phyloP scores from a whole-genome alignment of 805 yeast species.

The Ogataea neopini region DNA sequence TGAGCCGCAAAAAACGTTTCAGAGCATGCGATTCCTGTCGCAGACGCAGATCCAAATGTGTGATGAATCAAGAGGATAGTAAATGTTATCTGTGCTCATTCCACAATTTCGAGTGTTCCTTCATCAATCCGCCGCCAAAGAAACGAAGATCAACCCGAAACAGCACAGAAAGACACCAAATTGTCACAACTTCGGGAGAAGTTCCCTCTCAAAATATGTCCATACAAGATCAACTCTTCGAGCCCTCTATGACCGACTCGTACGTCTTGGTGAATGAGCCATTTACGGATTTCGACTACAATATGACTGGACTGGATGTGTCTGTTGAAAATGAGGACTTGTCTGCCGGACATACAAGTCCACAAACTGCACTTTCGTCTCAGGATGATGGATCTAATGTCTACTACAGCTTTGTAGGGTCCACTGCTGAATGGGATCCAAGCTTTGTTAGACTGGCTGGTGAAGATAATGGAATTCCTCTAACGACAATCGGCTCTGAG shows the following conservation, averaged over 20 bases:
- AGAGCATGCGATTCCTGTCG: constrained; percentile 23
- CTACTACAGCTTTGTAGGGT: constrained; percentile 8
- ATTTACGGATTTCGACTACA: background rate
- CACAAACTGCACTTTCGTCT: background rate
- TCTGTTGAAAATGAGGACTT: background rate
- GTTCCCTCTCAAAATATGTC: background rate
- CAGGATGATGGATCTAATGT: background rate
- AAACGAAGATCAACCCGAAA: constrained; percentile 5
- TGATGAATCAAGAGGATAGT: constrained; percentile 11
- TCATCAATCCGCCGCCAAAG: constrained; percentile 20
- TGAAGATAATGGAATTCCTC: background rate
- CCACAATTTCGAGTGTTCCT: constrained; percentile 19
- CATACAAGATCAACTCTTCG: no score
- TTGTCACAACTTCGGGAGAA: background rate
- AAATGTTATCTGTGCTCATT: constrained; percentile 19
- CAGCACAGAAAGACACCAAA: background rate
- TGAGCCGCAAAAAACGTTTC: background rate
- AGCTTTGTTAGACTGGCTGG: constrained; percentile 2
- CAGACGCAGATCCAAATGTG: constrained; percentile 21
- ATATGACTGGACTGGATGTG: background rate
- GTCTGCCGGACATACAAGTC: background rate
- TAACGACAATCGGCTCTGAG: constrained; percentile 8
- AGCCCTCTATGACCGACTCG: background rate
- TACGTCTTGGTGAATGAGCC: background rate
- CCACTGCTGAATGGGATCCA: constrained; percentile 20